Base-by-base conservation (phyloP, 1,284 basidiomycete species). In the Psilocybe mexicana region DNA sequence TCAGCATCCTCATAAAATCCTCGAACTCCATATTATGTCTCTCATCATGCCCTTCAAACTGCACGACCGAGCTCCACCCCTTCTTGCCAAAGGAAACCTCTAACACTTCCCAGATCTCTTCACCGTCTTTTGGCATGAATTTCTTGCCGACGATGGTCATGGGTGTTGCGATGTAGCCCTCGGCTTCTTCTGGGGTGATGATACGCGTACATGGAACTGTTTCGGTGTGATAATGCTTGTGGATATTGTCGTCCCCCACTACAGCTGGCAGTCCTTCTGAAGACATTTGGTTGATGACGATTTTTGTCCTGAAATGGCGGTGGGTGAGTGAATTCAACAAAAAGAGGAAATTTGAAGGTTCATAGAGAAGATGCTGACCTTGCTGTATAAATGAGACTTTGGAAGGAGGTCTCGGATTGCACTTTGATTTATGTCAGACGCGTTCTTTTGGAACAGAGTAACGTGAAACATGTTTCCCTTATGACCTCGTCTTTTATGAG, bases 1-100 rank as follows among this genome's bases (percentile, higher is more conserved):
- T 57, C 35, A 62, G 50, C 55, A 58, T 54, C 50, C 25, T 53
- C 12, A 62, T 23, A 14, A 62, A 55, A 40, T 62, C 58, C 1
- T 58, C 56, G 2, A 55, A 33, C 6, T 53, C 5, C 33, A 62
- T 60, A 45, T 44, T 45, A 33, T 58, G 58, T 26, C 44, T 57
- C 45, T 49, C 51, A 1, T 52, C 46, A 2, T 33, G 46, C 23
- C 56, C 61, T 36, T 55, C 52, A 7, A 53, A 47, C 40, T 49
- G 45, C 36, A 62, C 46, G 5, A 58, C 43, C 25, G 54, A 53
- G n/a, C 49, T 52, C 50, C 58, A 60, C 3, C 58, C 58, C 14
- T 42, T 40, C 23, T 59, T 43, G 43, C 28, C 30, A 25, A 55
- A 55, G 14, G 52, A 50, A 6, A 59, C 58, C 18, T 54, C 57